Percentiles rank a stretch among this genome's conserved stretches.
phyloP scores from a whole-genome alignment of 2,329 filamentous ascomycete genomes.

The Simplicillium sp. region DNA sequence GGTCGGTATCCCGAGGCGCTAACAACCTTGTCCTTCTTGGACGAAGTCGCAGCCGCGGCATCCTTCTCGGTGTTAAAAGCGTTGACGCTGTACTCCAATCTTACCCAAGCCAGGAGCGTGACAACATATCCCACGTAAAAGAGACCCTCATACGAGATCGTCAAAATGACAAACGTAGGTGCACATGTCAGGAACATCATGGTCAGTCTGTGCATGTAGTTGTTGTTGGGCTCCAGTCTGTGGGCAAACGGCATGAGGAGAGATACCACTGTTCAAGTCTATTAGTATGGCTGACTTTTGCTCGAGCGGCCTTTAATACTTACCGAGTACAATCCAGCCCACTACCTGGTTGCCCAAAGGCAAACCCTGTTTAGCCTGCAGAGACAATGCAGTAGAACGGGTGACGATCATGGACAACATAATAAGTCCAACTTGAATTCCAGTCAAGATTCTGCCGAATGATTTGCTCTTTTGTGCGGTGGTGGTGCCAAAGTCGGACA shows the following conservation, averaged over 20 bases:
- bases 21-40: slow-evolving; percentile 8
- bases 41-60: slow-evolving; percentile 3
- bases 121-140: slow-evolving; percentile 89
- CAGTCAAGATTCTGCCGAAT: slow-evolving; percentile 51
- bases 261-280: slow-evolving; percentile 49
- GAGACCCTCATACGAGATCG: slow-evolving; percentile 92
- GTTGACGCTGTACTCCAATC: slow-evolving; percentile 70
- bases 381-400: slow-evolving; percentile 69
- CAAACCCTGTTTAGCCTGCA: slow-evolving; percentile 77
- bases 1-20: slow-evolving; percentile 40
- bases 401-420: slow-evolving; percentile 79
- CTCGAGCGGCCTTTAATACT: slow-evolving; percentile 14
- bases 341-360: slow-evolving; percentile 81
- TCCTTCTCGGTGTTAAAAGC: slow-evolving; percentile 15
- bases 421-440: slow-evolving; percentile 70
- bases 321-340: slow-evolving; percentile 72
- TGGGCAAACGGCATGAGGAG: slow-evolving; percentile 75
- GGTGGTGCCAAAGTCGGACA: slow-evolving; percentile 29
- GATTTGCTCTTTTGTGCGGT: slow-evolving; percentile 20
- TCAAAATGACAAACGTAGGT: slow-evolving; percentile 88
- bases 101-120: slow-evolving; percentile 79
- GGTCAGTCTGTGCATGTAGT: slow-evolving; percentile 84
- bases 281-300: slow-evolving; percentile 6
- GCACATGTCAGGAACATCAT: slow-evolving; percentile 89
- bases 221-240: slow-evolving; percentile 65